Evolutionary conservation across 129 eudicot species (phyloP), one percentile per base, ranked within the genome.

Genomic region (Flaveria bidentis): DNA sequence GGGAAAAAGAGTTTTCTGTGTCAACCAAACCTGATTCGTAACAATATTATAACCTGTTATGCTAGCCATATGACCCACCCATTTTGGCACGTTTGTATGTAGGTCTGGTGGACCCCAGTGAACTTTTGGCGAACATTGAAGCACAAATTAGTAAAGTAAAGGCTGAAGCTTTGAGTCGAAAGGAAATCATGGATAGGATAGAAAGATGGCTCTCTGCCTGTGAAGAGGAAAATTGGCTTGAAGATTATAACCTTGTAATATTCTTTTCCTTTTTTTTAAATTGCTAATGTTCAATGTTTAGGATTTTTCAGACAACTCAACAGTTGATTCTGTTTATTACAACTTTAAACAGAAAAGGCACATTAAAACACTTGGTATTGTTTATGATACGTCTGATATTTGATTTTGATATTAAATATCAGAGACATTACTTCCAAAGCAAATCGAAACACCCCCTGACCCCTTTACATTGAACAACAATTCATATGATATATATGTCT

Each of bases 221-320:
- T 76, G 97, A 91, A 51, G 98, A 94, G 87, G 98, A 94, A 84
- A 89, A 89, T 69, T 94, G 98, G 98, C 91, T 94, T 16, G 97
- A 94, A 82, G 96, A 91, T 77, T 94, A 94, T 82, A 86, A 75
- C 62, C 89, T 76, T 30, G 97, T 89, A 85, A 84, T 87, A 20
- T 53, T 66, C 63, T 66, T 52, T 80, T 9, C 7, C 26, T 17
- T 17, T 26, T 28, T n/a, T 26, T 16, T 7, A 1, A 20, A 18
- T 66, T 39, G 7, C 36, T 33, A 15, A n/a, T 66, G 9, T 66
- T 7, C 26, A 61, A 25, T 10, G 16, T 58, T 58, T 58, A 0
- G 36, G 39, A 23, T 62, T 62, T 62, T 30, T 62, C 30, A 1
- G 10, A 28, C 64, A 22, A 52, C 36, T 57, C 39, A 33, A 33